Conservation (phyloP, 2,329 filamentous ascomycete genomes). For the Monosporascus cannonballus region DNA sequence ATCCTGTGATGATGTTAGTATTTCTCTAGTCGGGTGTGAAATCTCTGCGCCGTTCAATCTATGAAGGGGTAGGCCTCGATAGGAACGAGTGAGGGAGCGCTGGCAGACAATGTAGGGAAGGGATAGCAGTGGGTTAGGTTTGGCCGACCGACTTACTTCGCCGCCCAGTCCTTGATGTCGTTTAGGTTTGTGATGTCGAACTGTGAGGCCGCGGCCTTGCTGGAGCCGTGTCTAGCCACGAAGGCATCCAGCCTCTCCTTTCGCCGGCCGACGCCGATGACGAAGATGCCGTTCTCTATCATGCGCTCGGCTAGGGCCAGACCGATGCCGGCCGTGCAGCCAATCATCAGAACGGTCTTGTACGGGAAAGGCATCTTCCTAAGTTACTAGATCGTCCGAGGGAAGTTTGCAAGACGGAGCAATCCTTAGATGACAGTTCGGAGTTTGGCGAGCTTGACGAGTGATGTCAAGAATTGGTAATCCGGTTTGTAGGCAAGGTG, state of each 20-base stretch:
- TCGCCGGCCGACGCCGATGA: slow-evolving; percentile 51
- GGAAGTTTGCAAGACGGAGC: too few species aligned
- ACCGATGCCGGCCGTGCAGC: slow-evolving; percentile 23
- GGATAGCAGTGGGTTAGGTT: too few species aligned
- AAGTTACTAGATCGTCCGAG: too few species aligned
- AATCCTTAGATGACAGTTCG: too few species aligned
- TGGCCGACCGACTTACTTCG: slow-evolving; percentile 22
- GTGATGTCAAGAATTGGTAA: too few species aligned
- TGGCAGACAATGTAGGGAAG: too few species aligned
- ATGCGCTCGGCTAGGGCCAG: slow-evolving; percentile 24
- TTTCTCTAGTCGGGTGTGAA: too few species aligned
- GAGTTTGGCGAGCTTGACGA: too few species aligned
- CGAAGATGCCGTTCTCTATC: slow-evolving; percentile 41
- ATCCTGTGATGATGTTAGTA: slow-evolving; percentile 20
- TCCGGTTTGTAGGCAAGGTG: too few species aligned
- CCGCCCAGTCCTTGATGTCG: slow-evolving; percentile 34
- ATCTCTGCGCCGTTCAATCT: too few species aligned
- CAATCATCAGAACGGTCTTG: slow-evolving; percentile 23
- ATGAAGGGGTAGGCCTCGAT: too few species aligned
- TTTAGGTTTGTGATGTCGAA: slow-evolving; percentile 40
- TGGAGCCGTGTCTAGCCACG: slow-evolving; percentile 37
- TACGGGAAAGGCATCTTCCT: slow-evolving; percentile 22
- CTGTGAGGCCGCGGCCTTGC: slow-evolving; percentile 31
- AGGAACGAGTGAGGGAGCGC: too few species aligned
- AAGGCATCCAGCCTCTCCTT: slow-evolving; percentile 45